A percentile compares a stretch with the other conserved stretches of the same genome.
Conservation (phyloP, 768 basidiomycete genomes). For the Lentinula boryana region DNA sequence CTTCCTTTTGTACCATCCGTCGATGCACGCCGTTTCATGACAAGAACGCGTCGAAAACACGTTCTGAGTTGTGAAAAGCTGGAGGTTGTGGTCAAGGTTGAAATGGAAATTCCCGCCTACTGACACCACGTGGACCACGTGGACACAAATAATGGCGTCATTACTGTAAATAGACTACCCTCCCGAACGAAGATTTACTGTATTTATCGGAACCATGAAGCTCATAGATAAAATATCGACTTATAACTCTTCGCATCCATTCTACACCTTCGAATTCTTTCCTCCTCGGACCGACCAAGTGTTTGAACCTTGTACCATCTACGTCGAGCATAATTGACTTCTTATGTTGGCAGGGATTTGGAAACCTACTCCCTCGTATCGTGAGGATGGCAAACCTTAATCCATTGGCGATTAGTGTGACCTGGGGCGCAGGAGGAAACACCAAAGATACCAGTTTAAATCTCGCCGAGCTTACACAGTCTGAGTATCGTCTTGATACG, state of each 20-base stretch:
- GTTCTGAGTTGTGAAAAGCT: neutral
- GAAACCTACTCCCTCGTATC: slow-evolving; percentile 86
- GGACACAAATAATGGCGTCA: neutral
- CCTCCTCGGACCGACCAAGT: slow-evolving; percentile 93
- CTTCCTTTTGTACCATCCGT: neutral
- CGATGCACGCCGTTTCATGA: neutral
- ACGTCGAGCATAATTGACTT: neutral
- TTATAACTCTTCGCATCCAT: slow-evolving; percentile 46
- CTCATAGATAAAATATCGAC: slow-evolving; percentile 60
- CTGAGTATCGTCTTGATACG: slow-evolving; percentile 73
- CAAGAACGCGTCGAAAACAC: neutral
- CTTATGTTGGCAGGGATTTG: slow-evolving; percentile 60
- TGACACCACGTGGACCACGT: neutral
- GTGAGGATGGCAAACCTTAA: slow-evolving; percentile 69
- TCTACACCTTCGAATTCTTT: slow-evolving; percentile 96
- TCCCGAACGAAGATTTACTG: no score
- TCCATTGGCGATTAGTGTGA: slow-evolving; percentile 85
- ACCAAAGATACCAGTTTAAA: slow-evolving; percentile 87
- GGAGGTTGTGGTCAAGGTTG: neutral
- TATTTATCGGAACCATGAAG: slow-evolving; percentile 46
- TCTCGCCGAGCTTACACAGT: slow-evolving; percentile 73
- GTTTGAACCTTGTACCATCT: slow-evolving; percentile 9
- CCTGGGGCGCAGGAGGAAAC: slow-evolving; percentile 96
- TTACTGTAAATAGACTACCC: no score
- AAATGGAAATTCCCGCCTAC: neutral